Base-by-base conservation (phyloP, 371 early-diverging fungal species). In the Mucor plumbeus region DNA sequence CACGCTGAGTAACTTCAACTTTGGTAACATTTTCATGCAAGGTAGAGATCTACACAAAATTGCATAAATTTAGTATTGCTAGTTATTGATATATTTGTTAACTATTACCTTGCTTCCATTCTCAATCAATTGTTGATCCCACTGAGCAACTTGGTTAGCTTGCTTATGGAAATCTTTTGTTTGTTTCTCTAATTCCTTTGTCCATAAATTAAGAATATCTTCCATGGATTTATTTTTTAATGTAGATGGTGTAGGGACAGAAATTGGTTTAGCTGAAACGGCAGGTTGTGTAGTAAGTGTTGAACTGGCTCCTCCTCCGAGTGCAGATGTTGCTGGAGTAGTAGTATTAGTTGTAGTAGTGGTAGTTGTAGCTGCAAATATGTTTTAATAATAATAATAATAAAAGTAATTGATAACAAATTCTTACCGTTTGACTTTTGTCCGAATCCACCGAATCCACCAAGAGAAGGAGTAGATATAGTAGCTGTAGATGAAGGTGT, bases 161-260 rank as follows among this genome's bases (percentile, higher is more conserved):
- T 94, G 93, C 33, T 84, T 84, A 63, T 94, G 95, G 84, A 97
- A 97, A 41, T 92, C 91, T 15, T 85, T 85, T 0, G 94, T 90
- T 61, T 90, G 88, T 55, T 79, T 81, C 40, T 92, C 88, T 54
- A 97, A 80, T 69, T 96, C 94, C 36, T 80, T 80, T 15, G 90
- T 91, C 95, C 96, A 97, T 70, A 88, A 83, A 58, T 92, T 91
- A 56, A 95, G 77, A 41, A 97, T 92, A 64, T 95, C 95, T 67
- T 94, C 95, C 84, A 97, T 87, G 10, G 91, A 89, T 74, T 88
- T 91, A 70, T 91, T 93, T 76, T 93, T 94, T 59, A 96, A 80
- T 31, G 83, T 69, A 41, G 82, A 75, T 10, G 85, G 85, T 33
- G 79, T 82, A 48, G 84, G 73, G 14, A 78, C 77, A 17, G 76